Evolutionary conservation across 371 early-diverging fungal species (phyloP), one percentile per base, ranked within the genome.

Genomic region (Mucor racemosus): DNA sequence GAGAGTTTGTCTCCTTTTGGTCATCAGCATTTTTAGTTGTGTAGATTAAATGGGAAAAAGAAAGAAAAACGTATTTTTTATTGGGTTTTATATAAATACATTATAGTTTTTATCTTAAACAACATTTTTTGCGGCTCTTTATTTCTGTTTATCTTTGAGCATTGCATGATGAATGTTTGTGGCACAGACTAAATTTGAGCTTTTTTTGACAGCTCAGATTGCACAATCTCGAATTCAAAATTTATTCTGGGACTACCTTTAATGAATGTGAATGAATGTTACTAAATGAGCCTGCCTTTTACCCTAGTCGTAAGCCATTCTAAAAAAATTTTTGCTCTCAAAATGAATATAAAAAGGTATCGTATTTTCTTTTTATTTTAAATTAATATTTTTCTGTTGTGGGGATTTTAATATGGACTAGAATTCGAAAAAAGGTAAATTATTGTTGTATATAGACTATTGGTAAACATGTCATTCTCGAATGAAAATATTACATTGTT

Each of bases 321-420:
- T 21, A 19, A 50, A 50, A 17, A 50, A 50, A 50, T 50, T 50
- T 50, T 50, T 50, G 19, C 26, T 50, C 26, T 11, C 11, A 21
- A 50, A 26, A 26, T 50, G 50, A 17, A 17, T 50, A 50, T 50
- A 50, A 50, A 50, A 50, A 50, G 50, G 50, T 19, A 4, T 26
- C 50, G 1, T 26, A 21, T 21, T 26, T 21, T 4, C 26, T 19
- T 11, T 11, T 48, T 48, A 26, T 41, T 41, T 26, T 50, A 21
- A 26, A 26, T 26, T 26, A 26, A 26, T 26, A 4, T 50, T 21
- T 50, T 48, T 21, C 9, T 21, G 26, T 26, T 44, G n/a, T 5
- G 11, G 21, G 59, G 46, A 65, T 58, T 65, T 58, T 36, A 50
- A 65, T 50, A 39, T 58, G n/a, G 39, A 48, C 59, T 17, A 59